A percentile compares a stretch with the other conserved stretches of the same genome.
These are phyloP conservation scores for Haematococcus lacustris DNA, from an alignment of 139 green algal species.

Conservation along the genomic window DNA sequence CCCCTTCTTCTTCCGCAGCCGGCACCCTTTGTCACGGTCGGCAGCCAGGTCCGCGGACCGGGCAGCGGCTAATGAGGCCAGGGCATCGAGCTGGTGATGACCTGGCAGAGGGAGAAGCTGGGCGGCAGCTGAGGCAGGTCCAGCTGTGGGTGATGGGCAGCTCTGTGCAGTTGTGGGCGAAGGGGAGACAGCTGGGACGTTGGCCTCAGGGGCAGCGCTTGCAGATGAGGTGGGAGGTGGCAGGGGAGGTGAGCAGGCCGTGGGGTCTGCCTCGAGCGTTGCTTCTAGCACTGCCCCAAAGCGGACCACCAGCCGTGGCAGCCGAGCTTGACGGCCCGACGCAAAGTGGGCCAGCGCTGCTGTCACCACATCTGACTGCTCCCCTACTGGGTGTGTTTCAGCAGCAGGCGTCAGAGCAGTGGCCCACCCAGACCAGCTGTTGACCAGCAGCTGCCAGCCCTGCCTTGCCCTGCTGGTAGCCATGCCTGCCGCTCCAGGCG, in stretches of 20 bases:
- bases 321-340: no score
- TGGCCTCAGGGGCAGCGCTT: not conserved
- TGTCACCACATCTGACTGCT: no score
- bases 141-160: not conserved
- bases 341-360: no score
- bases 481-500: not conserved
- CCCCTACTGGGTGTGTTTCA: not conserved
- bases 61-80: conserved; percentile 42
- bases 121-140: not conserved
- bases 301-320: not conserved
- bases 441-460: not conserved
- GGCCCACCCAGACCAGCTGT: not conserved
- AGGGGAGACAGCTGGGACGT: no score
- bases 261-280: not conserved
- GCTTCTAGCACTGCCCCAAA: conserved; percentile 5
- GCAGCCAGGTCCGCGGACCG: conserved; percentile 44
- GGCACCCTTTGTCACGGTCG: conserved; percentile 62
- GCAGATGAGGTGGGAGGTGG: not conserved
- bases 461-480: not conserved
- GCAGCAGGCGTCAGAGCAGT: not conserved
- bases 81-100: conserved; percentile 40
- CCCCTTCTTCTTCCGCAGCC: conserved; percentile 85
- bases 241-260: not conserved
- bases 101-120: no score
- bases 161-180: not conserved